Conservation (phyloP, 1,284 basidiomycete genomes). For the Ganoderma sp. region DNA sequence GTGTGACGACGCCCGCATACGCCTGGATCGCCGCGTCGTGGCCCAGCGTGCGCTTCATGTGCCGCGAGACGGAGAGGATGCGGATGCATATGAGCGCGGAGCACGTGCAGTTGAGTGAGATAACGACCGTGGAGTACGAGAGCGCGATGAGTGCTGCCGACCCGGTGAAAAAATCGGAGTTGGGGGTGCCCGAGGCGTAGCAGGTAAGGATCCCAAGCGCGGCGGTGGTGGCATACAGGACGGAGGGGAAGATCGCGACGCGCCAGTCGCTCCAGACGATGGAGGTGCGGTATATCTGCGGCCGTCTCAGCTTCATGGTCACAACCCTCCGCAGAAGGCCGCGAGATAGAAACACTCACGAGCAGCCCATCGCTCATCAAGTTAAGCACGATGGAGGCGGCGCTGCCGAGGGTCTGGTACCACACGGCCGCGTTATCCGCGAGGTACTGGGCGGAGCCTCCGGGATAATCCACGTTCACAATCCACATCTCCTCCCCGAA, state of each 20-base stretch:
- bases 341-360: conserved; percentile 14
- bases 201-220: conserved; percentile 25
- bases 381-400: conserved; percentile 16
- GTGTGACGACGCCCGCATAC: conserved; percentile 24
- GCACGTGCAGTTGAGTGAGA: conserved; percentile 21
- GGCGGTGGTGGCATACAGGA: conserved; percentile 21
- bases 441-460: conserved; percentile 25
- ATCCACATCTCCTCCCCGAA: conserved; percentile 36
- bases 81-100: conserved; percentile 25
- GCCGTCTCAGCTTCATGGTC: neutral
- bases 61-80: conserved; percentile 16
- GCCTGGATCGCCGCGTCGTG: conserved; percentile 8
- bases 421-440: conserved; percentile 23
- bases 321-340: too few species aligned
- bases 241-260: conserved; percentile 13
- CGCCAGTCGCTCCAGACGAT: conserved; percentile 24
- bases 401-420: conserved; percentile 28
- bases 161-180: conserved; percentile 1
- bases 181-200: conserved; percentile 16
- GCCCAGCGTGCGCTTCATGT: conserved; percentile 18
- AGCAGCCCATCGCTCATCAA: conserved; percentile 24
- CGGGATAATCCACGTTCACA: conserved; percentile 25
- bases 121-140: conserved; percentile 18
- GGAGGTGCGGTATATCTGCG: conserved; percentile 24
- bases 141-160: conserved; percentile 6